Base-by-base conservation (phyloP, 805 yeast genomes). In the Candida ovalis region DNA sequence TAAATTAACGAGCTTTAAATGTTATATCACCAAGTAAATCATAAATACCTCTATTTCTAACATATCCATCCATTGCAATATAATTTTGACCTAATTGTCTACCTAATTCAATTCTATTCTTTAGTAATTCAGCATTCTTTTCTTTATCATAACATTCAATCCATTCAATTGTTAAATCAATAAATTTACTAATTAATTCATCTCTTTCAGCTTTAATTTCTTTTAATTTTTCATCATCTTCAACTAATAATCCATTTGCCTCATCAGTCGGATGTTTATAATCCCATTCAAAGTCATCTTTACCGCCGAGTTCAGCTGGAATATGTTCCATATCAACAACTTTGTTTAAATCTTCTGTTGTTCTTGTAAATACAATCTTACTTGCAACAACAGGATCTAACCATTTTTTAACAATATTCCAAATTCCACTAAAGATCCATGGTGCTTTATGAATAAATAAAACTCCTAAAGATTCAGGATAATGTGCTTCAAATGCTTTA, bases 301-400 rank as follows among this genome's bases (percentile, higher is more conserved):
- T 71, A 39, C 98, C 98, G 12, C 96, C 97, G 50, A 91, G 67
- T 36, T 76, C 79, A 53, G 73, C 70, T 27, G 96, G 91, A 53
- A 94, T 75, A 58, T 79, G 73, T 24, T 78, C 71, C 25, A 68
- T 62, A 40, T 78, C 82, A 36, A 92, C 80, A 63, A 72, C 80
- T 56, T 84, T 75, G 42, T 71, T 73, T 58, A 92, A 68, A 47
- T 94, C 97, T 48, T 81, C 77, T 23, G 72, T 64, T 54, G 73
- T 74, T 61, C 86, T 85, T 22, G 96, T 87, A 69, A 92, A 94
- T 40, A 80, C 78, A 58, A 94, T 88, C 68, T 92, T 92, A 23
- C 92, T 76, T 0, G 97, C 96, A 47, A 92, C 97, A 22, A 88
- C 97, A 2, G 98, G 98, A 64, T 94, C 98, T 48, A 92, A 74